Conservation (phyloP, 2,329 filamentous ascomycete species). For the Clonostachys sp. region DNA sequence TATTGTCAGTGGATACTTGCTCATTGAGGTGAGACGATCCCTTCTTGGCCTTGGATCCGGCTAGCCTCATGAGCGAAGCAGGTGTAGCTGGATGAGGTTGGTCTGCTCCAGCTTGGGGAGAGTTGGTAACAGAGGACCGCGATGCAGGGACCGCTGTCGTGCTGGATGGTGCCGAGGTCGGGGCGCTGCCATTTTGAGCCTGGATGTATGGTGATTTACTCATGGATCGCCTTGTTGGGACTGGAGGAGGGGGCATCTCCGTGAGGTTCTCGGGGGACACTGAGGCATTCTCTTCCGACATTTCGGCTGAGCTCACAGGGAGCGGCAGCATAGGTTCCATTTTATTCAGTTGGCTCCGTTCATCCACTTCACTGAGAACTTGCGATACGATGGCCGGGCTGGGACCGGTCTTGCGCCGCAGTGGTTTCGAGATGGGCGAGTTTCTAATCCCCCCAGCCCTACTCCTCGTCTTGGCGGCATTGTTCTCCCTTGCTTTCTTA, state of each 20-base stretch:
- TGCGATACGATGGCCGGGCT: slow-evolving; percentile 54
- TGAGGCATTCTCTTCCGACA: slow-evolving; percentile 60
- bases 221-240: slow-evolving; percentile 61
- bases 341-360: slow-evolving; percentile 15
- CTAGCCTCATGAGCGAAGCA: slow-evolving; percentile 80
- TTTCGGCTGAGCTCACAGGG: slow-evolving; percentile 39
- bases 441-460: slow-evolving; percentile 53
- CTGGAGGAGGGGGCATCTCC: slow-evolving; percentile 64
- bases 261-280: slow-evolving; percentile 60
- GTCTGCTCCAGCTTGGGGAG: slow-evolving; percentile 14
- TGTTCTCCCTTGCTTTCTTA: slow-evolving; percentile 50
- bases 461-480: slow-evolving; percentile 43
- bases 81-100: slow-evolving; percentile 71
- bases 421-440: slow-evolving; percentile 69
- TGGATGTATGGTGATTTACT: slow-evolving; percentile 64
- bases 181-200: slow-evolving; percentile 37
- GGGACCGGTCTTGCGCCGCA: slow-evolving; percentile 45
- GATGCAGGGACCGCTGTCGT: slow-evolving; percentile 3
- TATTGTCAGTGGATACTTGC: slow-evolving; percentile 42
- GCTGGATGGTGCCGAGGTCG: slow-evolving; percentile 10
- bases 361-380: slow-evolving; percentile 47
- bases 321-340: slow-evolving; percentile 21
- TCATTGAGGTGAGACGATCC: slow-evolving; percentile 21
- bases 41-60: slow-evolving; percentile 47
- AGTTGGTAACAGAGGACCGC: neutral